Conservation (phyloP, 176 grass and related monocot species). For the Triticum timopheevii region DNA sequence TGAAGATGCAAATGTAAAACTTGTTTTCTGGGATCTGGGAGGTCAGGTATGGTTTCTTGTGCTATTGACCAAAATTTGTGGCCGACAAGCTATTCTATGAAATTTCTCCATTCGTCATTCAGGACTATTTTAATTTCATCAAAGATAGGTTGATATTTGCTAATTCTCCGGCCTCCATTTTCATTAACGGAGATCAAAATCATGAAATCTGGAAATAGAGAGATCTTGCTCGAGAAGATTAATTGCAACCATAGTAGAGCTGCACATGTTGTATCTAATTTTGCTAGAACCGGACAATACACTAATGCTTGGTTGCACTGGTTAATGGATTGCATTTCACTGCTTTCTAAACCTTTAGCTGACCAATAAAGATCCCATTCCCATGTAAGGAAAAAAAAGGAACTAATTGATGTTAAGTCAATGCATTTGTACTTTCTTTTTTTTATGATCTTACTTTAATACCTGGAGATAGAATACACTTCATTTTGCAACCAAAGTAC, state of each 20-base stretch:
- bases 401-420: background rate
- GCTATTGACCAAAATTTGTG: background rate
- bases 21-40: constrained; percentile 99
- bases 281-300: background rate
- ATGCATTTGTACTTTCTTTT: background rate
- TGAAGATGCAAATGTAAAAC: constrained; percentile 87
- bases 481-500: background rate
- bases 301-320: background rate
- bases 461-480: background rate
- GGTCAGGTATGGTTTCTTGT: constrained; percentile 73
- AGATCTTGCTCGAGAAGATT: background rate
- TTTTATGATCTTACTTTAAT: constrained; percentile 2
- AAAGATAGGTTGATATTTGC: background rate
- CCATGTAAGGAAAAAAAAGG: background rate
- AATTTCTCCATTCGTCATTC: background rate
- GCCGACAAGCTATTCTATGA: background rate
- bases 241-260: too few species aligned
- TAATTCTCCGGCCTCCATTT: background rate
- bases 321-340: background rate
- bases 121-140: background rate
- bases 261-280: background rate
- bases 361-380: background rate
- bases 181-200: background rate
- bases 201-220: background rate
- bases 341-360: background rate